phyloP scores from a whole-genome alignment of 768 basidiomycete genomes.

The Gloeostereum incarnatum region DNA sequence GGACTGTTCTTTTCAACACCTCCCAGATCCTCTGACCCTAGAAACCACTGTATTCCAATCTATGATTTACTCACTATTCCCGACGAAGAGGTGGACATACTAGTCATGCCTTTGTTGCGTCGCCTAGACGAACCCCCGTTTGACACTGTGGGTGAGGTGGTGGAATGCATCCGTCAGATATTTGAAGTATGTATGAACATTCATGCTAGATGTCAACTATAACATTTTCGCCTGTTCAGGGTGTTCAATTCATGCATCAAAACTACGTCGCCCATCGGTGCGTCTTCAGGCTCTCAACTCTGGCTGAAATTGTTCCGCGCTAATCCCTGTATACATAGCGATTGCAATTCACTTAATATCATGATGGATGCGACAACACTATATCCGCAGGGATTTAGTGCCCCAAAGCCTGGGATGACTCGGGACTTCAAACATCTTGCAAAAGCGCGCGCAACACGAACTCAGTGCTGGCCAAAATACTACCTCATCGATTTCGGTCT shows the following conservation, averaged over 20 bases:
- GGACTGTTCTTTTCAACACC: slow-evolving; percentile 12
- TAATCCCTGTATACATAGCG: slow-evolving; percentile 9
- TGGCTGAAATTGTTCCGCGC: slow-evolving; percentile 4
- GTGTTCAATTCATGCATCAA: slow-evolving; percentile 26
- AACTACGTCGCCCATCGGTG: slow-evolving; percentile 27
- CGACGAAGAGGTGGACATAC: slow-evolving; percentile 11
- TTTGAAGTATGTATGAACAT: slow-evolving; percentile 20
- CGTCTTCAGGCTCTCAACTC: not conserved
- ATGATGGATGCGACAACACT: slow-evolving; percentile 9
- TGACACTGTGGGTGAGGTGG: slow-evolving; percentile 22
- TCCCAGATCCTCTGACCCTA: slow-evolving; percentile 11
- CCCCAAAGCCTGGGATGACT: not conserved
- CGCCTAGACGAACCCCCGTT: slow-evolving; percentile 18
- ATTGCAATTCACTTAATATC: slow-evolving; percentile 7
- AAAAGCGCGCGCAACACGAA: slow-evolving; percentile 12
- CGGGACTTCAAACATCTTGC: slow-evolving; percentile 4
- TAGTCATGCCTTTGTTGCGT: slow-evolving; percentile 23
- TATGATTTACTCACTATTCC: slow-evolving; percentile 11
- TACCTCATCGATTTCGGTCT: slow-evolving; percentile 20
- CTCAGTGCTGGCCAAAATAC: slow-evolving; percentile 14
- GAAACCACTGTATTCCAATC: slow-evolving; percentile 23
- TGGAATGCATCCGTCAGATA: slow-evolving; percentile 21
- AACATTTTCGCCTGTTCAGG: slow-evolving; percentile 10
- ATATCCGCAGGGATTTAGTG: slow-evolving; percentile 10
- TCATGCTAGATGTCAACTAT: slow-evolving; percentile 3